Conservation (phyloP, 805 yeast genomes). For the Myxozyma sirexii region DNA sequence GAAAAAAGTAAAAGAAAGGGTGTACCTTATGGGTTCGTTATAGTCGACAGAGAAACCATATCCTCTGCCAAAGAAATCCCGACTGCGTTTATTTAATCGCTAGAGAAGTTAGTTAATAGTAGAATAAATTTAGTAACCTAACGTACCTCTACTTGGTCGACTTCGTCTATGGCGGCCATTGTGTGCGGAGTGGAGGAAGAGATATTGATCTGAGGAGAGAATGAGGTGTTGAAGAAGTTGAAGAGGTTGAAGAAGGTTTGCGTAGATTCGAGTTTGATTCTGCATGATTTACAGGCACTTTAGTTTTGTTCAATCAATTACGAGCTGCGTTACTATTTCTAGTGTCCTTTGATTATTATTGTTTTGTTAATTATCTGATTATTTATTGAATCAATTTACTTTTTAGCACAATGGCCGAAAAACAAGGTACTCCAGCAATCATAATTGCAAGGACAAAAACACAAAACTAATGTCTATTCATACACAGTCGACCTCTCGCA, state of each 20-base stretch:
- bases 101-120: not conserved
- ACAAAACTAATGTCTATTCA: not conserved
- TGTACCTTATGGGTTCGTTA: conserved; percentile 31
- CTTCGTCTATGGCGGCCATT: conserved; percentile 18
- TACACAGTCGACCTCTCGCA: conserved; percentile 63
- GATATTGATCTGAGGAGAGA: not conserved
- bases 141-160: conserved; percentile 27
- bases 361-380: too few species aligned
- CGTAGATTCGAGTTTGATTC: too few species aligned
- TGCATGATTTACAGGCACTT: too few species aligned
- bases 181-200: not conserved
- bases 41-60: conserved; percentile 33
- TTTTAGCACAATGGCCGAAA: not conserved
- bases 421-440: not conserved
- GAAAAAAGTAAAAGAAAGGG: too few species aligned
- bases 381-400: too few species aligned
- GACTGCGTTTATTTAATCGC: conserved; percentile 31
- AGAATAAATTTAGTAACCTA: not conserved
- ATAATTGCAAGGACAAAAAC: not conserved
- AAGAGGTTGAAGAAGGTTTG: not conserved
- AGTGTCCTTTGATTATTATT: too few species aligned
- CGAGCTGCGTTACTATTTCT: too few species aligned
- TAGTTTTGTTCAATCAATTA: too few species aligned
- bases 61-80: conserved; percentile 31
- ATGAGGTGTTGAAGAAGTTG: not conserved